phyloP scores from a whole-genome alignment of 2,329 filamentous ascomycete species.

The Didymella lethalis region DNA sequence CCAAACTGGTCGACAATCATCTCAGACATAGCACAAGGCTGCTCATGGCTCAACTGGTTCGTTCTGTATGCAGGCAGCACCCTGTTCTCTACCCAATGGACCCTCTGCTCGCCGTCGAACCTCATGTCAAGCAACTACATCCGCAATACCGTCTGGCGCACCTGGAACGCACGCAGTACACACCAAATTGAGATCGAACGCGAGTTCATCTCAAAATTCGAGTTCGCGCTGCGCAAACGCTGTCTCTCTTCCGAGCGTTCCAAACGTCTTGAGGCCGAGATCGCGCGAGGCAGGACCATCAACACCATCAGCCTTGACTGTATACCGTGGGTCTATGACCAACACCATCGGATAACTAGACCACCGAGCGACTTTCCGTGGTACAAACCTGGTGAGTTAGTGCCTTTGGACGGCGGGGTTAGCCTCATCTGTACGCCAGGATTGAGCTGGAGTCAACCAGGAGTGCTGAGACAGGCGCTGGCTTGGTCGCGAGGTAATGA shows the following conservation, averaged over 20 bases:
- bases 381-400: slow-evolving; percentile 12
- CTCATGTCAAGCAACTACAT: neutral
- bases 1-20: slow-evolving; percentile 23
- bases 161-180: slow-evolving; percentile 12
- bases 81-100: slow-evolving; percentile 27
- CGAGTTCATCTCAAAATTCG: slow-evolving; percentile 26
- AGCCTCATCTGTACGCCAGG: slow-evolving; percentile 8
- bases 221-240: slow-evolving; percentile 27
- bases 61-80: slow-evolving; percentile 23
- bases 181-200: slow-evolving; percentile 30
- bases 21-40: slow-evolving; percentile 25
- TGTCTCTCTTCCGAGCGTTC: slow-evolving; percentile 20
- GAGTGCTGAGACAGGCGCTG: slow-evolving; percentile 9
- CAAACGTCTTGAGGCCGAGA: slow-evolving; percentile 23
- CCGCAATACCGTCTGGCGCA: slow-evolving; percentile 23
- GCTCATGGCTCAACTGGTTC: slow-evolving; percentile 32
- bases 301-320: slow-evolving; percentile 32
- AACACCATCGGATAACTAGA: slow-evolving; percentile 19
- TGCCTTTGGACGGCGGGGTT: slow-evolving; percentile 19
- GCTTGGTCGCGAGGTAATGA: neutral
- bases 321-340: slow-evolving; percentile 32
- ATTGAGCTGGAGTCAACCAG: slow-evolving; percentile 10
- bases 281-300: slow-evolving; percentile 21
- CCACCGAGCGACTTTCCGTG: slow-evolving; percentile 24
- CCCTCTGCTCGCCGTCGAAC: neutral